A percentile compares a stretch with the other conserved stretches of the same genome.
Conservation (phyloP, 176 grass and related monocot genomes). For the Oryza officinalis region DNA sequence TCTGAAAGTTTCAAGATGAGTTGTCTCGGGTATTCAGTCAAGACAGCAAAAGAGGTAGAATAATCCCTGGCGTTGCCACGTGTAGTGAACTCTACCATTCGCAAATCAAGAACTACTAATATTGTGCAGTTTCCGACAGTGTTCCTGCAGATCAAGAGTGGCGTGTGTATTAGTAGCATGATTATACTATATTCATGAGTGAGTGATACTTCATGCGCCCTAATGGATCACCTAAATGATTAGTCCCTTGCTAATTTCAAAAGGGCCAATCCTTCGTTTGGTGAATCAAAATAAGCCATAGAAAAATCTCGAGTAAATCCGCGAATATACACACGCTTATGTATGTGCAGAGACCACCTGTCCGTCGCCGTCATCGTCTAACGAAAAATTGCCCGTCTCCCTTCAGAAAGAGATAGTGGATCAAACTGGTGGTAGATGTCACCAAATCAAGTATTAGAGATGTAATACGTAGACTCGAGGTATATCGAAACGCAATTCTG, state of each 20-base stretch:
- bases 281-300: slow-evolving; percentile 6
- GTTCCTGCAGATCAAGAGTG: background rate
- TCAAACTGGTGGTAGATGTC: background rate
- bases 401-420: background rate
- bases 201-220: slow-evolving; percentile 14
- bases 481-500: background rate
- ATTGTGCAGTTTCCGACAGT: background rate
- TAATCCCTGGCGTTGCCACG: background rate
- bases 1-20: background rate
- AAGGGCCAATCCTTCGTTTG: background rate
- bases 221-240: background rate
- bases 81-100: background rate
- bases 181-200: background rate
- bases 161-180: background rate
- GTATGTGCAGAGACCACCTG: background rate
- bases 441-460: background rate
- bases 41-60: background rate
- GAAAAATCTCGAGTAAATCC: background rate
- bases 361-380: background rate
- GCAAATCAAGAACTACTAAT: background rate
- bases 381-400: background rate
- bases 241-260: background rate
- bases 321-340: background rate
- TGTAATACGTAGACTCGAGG: background rate
- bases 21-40: background rate